Base-by-base conservation (phyloP, 2,329 filamentous ascomycete species). In the Alternaria infectoria region DNA sequence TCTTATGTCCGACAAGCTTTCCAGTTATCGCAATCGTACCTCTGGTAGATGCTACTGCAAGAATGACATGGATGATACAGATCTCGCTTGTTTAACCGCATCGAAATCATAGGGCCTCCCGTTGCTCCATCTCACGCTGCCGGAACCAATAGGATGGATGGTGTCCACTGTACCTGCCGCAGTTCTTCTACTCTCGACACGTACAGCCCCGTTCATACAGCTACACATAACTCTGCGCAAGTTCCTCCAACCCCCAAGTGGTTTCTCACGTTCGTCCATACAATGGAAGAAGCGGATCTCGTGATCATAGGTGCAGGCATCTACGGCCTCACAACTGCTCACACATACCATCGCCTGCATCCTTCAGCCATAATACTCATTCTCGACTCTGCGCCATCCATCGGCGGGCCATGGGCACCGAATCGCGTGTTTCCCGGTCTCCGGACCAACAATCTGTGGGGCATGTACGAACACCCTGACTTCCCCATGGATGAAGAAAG, bases 261-360 rank as follows among this genome's bases (percentile, higher is more conserved):
- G 17, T 15, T 17, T 28, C 13, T 50, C 21, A n/a, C 30, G 23
- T 15, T 4, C 43, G 15, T 26, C 11, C 32, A 7, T 23, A 55
- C 25, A 32, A 68, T 64, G 64, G 58, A 62, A 50, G 28, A 59
- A 50, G 64, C 44, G 30, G 61, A 68, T n/a, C 36, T 68, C 8
- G 60, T 61, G 3, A 54, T 68, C 40, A 54, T 68, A 43, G 66
- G 66, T 17, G 52, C 62, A 57, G 70, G 70, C n/a, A 45, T 71
- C 26, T 80, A 78, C 57, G 84, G 84, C 8, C 77, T 86, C 28
- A 81, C 81, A 54, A 76, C 80, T 7, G 84, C 84, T 6, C 82
- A 83, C 69, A 84, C 82, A 25, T 83, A 83, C 60, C 75, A 83
- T 2, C 77, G 81, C 36, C 67, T 82, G 13, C 77, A 83, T 49